Evolutionary conservation across 768 basidiomycete species (phyloP).

Genomic region (Termitomyces sp.): DNA sequence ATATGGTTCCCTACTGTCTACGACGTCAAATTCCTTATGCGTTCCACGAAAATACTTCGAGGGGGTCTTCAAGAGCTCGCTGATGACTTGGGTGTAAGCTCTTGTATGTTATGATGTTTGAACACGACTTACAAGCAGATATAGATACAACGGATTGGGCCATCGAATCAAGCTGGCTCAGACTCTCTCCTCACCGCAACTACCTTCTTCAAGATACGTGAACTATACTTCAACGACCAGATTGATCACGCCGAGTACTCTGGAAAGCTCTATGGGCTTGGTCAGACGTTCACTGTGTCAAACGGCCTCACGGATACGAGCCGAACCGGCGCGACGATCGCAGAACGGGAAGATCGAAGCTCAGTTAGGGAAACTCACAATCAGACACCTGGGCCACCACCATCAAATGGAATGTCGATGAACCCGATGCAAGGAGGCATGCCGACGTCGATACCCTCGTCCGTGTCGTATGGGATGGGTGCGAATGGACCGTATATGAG

Average conservation of each 20-base stretch:
- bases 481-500: slow-evolving; percentile 66
- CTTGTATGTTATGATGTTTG: slow-evolving; percentile 16
- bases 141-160: slow-evolving; percentile 85
- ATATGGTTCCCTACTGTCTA: slow-evolving; percentile 97
- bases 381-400: slow-evolving; percentile 51
- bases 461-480: slow-evolving; percentile 56
- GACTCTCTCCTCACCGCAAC: slow-evolving; percentile 92
- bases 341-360: slow-evolving; percentile 73
- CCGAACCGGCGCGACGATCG: slow-evolving; percentile 76
- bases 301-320: slow-evolving; percentile 68
- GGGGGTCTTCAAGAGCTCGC: slow-evolving; percentile 94
- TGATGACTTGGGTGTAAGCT: slow-evolving; percentile 85
- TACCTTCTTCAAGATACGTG: slow-evolving; percentile 95
- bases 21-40: slow-evolving; percentile 97
- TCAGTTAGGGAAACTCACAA: slow-evolving; percentile 52
- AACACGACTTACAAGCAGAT: neutral
- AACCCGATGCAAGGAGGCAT: slow-evolving; percentile 28
- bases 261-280: slow-evolving; percentile 81
- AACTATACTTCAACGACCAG: slow-evolving; percentile 87
- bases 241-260: slow-evolving; percentile 83
- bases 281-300: slow-evolving; percentile 68
- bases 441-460: slow-evolving; percentile 42
- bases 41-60: slow-evolving; percentile 80
- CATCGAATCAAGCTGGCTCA: slow-evolving; percentile 95
- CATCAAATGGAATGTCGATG: slow-evolving; percentile 49